phyloP scores from a whole-genome alignment of 2,329 filamentous ascomycete species.

The Verticillium dahliae region DNA sequence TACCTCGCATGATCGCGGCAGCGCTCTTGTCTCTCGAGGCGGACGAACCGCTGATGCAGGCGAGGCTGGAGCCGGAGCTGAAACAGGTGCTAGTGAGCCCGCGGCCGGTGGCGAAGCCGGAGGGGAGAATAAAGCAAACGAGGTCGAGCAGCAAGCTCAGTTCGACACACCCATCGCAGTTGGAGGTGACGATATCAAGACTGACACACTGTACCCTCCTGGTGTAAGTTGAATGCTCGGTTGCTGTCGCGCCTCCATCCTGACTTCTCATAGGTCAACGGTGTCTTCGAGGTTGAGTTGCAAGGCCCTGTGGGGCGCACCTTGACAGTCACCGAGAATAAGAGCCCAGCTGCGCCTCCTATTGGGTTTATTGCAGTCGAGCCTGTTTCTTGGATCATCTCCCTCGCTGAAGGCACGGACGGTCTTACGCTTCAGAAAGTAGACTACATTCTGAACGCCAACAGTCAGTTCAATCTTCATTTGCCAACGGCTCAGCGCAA shows the following conservation, averaged over 20 bases:
- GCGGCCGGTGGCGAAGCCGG: constrained; percentile 8
- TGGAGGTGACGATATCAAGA: constrained; percentile 22
- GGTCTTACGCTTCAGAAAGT: constrained; percentile 29
- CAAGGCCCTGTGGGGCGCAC: constrained; percentile 23
- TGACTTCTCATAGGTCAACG: constrained; percentile 15
- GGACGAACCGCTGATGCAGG: not conserved
- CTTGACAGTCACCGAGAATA: constrained; percentile 30
- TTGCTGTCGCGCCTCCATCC: not conserved
- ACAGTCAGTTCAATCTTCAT: constrained; percentile 18
- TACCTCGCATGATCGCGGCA: not conserved
- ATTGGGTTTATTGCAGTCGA: constrained; percentile 29
- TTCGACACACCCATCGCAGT: constrained; percentile 22
- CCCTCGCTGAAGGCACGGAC: constrained; percentile 21
- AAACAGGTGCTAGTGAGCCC: not conserved
- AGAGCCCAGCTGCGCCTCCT: constrained; percentile 23
- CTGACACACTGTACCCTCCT: constrained; percentile 23
- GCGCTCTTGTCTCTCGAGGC: not conserved
- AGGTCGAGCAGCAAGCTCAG: constrained; percentile 21
- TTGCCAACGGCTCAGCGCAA: not conserved
- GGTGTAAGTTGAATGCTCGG: constrained; percentile 17
- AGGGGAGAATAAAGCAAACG: constrained; percentile 13
- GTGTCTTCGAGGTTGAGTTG: constrained; percentile 32
- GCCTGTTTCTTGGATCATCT: constrained; percentile 26
- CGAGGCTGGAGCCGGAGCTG: not conserved
- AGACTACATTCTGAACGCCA: constrained; percentile 29